Evolutionary conservation across 2,329 filamentous ascomycete species (phyloP), one percentile per base, ranked within the genome.

Genomic region (Scopulariopsis brevicaulis): DNA sequence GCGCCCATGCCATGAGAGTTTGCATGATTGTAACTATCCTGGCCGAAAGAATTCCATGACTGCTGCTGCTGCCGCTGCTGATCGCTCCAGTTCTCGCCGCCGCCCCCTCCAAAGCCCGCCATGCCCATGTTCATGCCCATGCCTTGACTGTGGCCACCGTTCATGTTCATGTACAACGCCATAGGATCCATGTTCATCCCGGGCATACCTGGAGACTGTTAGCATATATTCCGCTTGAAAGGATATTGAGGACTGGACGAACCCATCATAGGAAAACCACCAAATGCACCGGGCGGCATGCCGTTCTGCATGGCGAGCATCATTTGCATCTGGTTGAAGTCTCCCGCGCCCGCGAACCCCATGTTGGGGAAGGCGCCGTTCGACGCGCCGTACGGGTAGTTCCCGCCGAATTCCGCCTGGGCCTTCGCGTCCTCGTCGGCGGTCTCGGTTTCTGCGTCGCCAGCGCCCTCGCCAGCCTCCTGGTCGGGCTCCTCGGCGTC

Each of bases 21-120:
- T 87, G 84, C 81, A 82, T 86, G 77, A 85, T 84, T 91, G 85
- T 84, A 90, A 87, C 89, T 90, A 89, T 89, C 86, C 86, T 87
- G 86, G 80, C 84, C 83, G 80, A 84, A 83, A 50, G 46, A 50
- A 85, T 86, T 88, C 87, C 86, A 90, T 80, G 85, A 84, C 77
- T 89, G 85, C 76, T 87, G 86, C 77, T 89, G 85, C 76, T 87
- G 86, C 77, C 88, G 85, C 76, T 87, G 86, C 78, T 81, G 4
- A 8, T 8, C 81, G 79, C 86, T 88, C 86, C 86, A 90, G 78
- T 85, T 86, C 82, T 85, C 83, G 35, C 34, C 40, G 37, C 54
- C 37, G 14, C 55, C 55, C 28, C 28, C 8, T n/a, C 82, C 74
- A 84, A 60, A 85, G 69, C 84, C 83, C 77, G 84, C 89, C 87